Percentiles rank a stretch among this genome's conserved stretches.
Evolutionary conservation across 1,284 basidiomycete genomes (phyloP).

Genomic region (Mrakiaceae sp.): DNA sequence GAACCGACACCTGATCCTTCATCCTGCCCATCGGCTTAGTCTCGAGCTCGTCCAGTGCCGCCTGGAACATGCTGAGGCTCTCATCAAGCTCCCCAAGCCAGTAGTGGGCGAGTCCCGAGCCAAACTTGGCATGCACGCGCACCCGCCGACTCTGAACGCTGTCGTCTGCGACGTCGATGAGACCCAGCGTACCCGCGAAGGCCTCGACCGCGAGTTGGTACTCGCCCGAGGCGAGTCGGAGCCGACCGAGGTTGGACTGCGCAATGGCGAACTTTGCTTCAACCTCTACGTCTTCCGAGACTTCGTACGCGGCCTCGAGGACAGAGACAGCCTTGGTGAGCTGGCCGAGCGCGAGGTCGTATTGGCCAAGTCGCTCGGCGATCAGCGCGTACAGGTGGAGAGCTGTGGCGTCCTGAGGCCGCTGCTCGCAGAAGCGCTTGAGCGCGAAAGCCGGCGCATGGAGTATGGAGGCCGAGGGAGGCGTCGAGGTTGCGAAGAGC

Average conservation of each 20-base stretch:
- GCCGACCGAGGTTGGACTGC: slow-evolving; percentile 67
- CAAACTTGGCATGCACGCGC: slow-evolving; percentile 55
- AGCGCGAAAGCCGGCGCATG: slow-evolving; percentile 65
- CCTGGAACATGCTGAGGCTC: slow-evolving; percentile 55
- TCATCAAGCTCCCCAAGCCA: slow-evolving; percentile 51
- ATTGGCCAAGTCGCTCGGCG: slow-evolving; percentile 69
- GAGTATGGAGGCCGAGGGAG: slow-evolving; percentile 39
- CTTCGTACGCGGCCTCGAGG: slow-evolving; percentile 79
- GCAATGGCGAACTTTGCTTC: slow-evolving; percentile 74
- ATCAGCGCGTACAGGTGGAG: slow-evolving; percentile 77
- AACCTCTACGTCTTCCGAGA: slow-evolving; percentile 60
- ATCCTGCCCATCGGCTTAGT: slow-evolving; percentile 34
- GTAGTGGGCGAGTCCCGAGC: slow-evolving; percentile 58
- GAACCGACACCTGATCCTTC: slow-evolving; percentile 58
- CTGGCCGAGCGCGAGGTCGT: slow-evolving; percentile 52
- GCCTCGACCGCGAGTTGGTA: slow-evolving; percentile 54
- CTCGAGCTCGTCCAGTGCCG: slow-evolving; percentile 45
- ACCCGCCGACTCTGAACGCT: slow-evolving; percentile 28
- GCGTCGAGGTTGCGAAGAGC: slow-evolving; percentile 30
- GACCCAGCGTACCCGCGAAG: slow-evolving; percentile 58
- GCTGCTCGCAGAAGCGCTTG: slow-evolving; percentile 58
- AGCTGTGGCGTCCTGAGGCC: slow-evolving; percentile 59
- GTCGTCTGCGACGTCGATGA: slow-evolving; percentile 49
- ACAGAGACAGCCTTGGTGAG: slow-evolving; percentile 49
- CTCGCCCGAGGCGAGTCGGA: slow-evolving; percentile 52